Evolutionary conservation across 2,329 filamentous ascomycete genomes (phyloP).

Genomic region (Ophiosphaerella korrae): DNA sequence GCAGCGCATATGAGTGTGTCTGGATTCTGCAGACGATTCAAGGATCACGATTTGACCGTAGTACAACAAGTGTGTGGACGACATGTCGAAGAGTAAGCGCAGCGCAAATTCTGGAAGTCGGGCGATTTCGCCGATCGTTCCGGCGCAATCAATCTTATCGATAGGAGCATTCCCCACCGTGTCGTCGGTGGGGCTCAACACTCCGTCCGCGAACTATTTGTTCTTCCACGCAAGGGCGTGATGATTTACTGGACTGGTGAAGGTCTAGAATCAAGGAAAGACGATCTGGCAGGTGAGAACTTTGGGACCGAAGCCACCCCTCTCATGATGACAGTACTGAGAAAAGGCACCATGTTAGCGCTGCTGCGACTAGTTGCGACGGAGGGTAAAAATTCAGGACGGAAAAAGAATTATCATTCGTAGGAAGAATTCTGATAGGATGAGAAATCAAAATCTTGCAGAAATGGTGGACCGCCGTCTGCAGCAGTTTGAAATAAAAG

Average conservation of each 20-base stretch:
- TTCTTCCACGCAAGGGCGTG: not conserved
- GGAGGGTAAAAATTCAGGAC: not conserved
- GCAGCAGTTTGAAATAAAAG: not conserved
- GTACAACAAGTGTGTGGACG: not conserved
- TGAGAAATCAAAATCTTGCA: not conserved
- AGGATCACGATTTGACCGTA: no score
- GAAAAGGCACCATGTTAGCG: not conserved
- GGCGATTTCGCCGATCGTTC: conserved; percentile 14
- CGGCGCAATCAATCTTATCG: conserved; percentile 27
- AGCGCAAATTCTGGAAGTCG: conserved; percentile 6
- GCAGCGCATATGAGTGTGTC: no score
- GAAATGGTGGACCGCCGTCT: conserved; percentile 1
- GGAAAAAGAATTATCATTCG: not conserved
- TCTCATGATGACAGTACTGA: not conserved
- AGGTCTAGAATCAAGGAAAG: not conserved
- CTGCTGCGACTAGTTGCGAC: not conserved
- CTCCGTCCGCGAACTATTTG: not conserved
- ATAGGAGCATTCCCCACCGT: conserved; percentile 24
- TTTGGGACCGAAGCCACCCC: not conserved
- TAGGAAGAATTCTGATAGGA: not conserved
- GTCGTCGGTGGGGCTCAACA: conserved; percentile 1
- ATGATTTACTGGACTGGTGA: not conserved
- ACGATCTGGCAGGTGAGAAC: not conserved
- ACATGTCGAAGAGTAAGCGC: not conserved
- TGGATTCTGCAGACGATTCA: no score